phyloP scores from a whole-genome alignment of 106 monocot species.

The Amphibolis antarctica region DNA sequence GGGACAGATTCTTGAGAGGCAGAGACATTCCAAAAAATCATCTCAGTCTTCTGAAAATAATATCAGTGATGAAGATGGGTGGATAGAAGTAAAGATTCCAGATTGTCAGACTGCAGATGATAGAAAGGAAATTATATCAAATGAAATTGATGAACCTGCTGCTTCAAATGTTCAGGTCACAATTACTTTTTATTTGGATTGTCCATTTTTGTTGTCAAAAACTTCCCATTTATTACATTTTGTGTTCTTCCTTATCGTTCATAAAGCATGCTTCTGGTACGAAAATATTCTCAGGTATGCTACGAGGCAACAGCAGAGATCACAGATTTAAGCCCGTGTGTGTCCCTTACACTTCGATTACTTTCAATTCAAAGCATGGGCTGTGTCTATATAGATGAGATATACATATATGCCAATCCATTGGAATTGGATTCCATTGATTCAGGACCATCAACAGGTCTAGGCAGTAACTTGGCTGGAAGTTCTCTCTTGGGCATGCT shows the following conservation, averaged over 20 bases:
- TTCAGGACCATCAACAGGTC: slow-evolving; percentile 12
- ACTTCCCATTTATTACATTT: too few species aligned
- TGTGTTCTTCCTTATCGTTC: background rate
- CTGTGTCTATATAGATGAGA: slow-evolving; percentile 57
- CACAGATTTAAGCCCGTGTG: slow-evolving; percentile 61
- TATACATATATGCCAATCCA: slow-evolving; percentile 85
- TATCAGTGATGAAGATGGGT: slow-evolving; percentile 57
- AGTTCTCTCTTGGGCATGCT: slow-evolving; percentile 66
- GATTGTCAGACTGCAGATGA: slow-evolving; percentile 20
- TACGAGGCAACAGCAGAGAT: slow-evolving; percentile 94
- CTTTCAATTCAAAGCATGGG: slow-evolving; percentile 63
- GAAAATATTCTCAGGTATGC: slow-evolving; percentile 31
- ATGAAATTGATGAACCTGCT: slow-evolving; percentile 5
- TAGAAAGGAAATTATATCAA: slow-evolving; percentile 2
- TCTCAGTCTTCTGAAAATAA: slow-evolving; percentile 8
- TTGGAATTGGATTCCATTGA: slow-evolving; percentile 19
- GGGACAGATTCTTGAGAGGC: slow-evolving; percentile 7
- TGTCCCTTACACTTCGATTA: slow-evolving; percentile 55
- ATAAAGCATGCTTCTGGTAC: background rate
- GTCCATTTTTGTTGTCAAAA: slow-evolving; percentile 2
- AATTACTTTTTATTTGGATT: background rate
- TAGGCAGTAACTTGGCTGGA: slow-evolving; percentile 19
- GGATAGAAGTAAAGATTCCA: slow-evolving; percentile 61
- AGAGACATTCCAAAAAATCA: slow-evolving; percentile 9
- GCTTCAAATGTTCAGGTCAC: slow-evolving; percentile 29